A percentile compares a stretch with the other conserved stretches of the same genome.
phyloP scores from a whole-genome alignment of 2,329 filamentous ascomycete genomes.

The Cladosporium phlei region DNA sequence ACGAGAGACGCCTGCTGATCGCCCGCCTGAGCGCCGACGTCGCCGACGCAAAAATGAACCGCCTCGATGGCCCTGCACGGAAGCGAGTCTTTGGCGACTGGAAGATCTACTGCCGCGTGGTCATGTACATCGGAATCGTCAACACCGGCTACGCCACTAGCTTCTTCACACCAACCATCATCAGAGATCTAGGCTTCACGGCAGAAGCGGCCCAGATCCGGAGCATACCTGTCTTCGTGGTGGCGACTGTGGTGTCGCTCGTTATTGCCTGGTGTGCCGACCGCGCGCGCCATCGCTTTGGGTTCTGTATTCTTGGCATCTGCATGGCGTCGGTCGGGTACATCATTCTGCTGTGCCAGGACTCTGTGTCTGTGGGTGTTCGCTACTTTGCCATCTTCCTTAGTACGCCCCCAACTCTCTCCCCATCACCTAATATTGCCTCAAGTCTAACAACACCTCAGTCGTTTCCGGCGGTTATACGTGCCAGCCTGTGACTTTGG shows the following conservation, averaged over 20 bases:
- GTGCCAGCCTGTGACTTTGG: slow-evolving; percentile 51
- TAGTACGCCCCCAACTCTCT: too few relatives aligned
- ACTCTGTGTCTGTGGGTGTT: slow-evolving; percentile 43
- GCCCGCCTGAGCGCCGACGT: slow-evolving; percentile 35
- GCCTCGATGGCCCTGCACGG: slow-evolving; percentile 45
- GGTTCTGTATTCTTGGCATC: slow-evolving; percentile 51
- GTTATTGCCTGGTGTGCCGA: slow-evolving; percentile 48
- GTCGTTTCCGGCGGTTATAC: slow-evolving; percentile 53
- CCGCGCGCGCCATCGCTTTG: slow-evolving; percentile 47
- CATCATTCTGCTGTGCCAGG: slow-evolving; percentile 50
- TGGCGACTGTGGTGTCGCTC: slow-evolving; percentile 37
- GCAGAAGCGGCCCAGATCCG: slow-evolving; percentile 36
- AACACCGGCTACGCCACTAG: slow-evolving; percentile 44
- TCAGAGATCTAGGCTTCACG: slow-evolving; percentile 40
- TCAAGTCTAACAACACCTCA: too few relatives aligned
- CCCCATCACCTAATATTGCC: too few relatives aligned
- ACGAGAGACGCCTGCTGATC: slow-evolving; percentile 43
- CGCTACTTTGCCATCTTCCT: slow-evolving; percentile 55
- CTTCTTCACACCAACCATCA: slow-evolving; percentile 41
- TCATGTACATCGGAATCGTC: slow-evolving; percentile 34
- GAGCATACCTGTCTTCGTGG: slow-evolving; percentile 33
- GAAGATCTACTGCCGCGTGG: slow-evolving; percentile 43
- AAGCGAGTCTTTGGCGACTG: slow-evolving; percentile 45
- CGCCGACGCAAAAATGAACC: slow-evolving; percentile 48
- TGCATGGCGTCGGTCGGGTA: slow-evolving; percentile 51